Base-by-base conservation (phyloP, 257 asterid genomes). In the Haberlea rhodopensis region DNA sequence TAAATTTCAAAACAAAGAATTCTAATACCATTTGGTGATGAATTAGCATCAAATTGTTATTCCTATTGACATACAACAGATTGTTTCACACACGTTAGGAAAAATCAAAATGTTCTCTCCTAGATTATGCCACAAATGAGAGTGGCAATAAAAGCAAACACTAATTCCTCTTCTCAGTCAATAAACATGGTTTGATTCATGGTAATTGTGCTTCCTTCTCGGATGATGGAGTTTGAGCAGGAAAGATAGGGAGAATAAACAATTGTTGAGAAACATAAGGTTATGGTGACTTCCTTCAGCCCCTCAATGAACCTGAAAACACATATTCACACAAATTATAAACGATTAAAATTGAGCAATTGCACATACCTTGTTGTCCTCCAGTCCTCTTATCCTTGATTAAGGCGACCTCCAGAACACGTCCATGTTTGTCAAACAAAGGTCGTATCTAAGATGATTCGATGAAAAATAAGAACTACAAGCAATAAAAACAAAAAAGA, bases 371-470 rank as follows among this genome's bases (percentile, higher is more conserved):
- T 91, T 91, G 98, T 61, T 88, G 98, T 68, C 79, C 90, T 52
- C 98, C 98, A 34, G 96, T 91, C 76, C 89, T 85, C 87, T 82
- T 91, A 78, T 91, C 97, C 83, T 78, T 89, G 71, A 91, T 91
- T 78, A 89, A 68, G 71, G 96, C 97, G 73, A 91, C 96, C 82
- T 91, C 98, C 62, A 91, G 60, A 67, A 91, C 96, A 16, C 32
- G 76, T 57, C 98, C 98, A 60, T 91, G 95, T 59, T 84, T 79
- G 57, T 85, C 97, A 76, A 91, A 91, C 70, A 80, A 66, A 57
- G 96, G 98, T 61, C 89, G 95, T 52, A 91, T 82, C 98, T 91
- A 76, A 65, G 69, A 77, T 69, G 60, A 81, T 46, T 19, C 26
- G 52, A 62, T 72, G 68, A 65, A 63, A 21, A 65, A 59, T 45